Evolutionary conservation across 208 protist genomes (phyloP), one percentile per base, ranked within the genome.

Genomic region (Acanthamoeba healyi): DNA sequence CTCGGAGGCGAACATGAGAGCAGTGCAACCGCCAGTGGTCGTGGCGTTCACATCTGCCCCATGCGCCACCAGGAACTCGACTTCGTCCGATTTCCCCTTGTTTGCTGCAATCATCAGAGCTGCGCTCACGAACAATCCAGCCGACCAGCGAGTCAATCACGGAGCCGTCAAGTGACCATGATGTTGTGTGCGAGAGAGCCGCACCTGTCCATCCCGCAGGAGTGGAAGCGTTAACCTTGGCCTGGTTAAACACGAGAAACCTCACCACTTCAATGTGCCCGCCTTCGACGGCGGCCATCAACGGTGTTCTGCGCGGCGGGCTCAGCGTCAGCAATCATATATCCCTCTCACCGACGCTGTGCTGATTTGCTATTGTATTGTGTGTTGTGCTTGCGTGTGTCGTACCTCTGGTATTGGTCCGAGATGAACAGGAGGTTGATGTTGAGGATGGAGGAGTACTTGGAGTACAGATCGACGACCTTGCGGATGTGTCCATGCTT

Each of bases 401-500:
- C n/a, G 34, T 54, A 82, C 72, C 72, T 44, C 42, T 82, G 72
- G 72, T 82, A 82, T 40, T 82, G 72, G 72, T 82, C 72, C 24
- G 72, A 82, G 42, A 82, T 32, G 72, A 82, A 82, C 24, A 82
- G 72, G 72, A 82, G 36, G 42, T 82, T 51, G 72, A 82, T 82
- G 40, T 82, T 26, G 72, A 82, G 72, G 42, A 54, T 26, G 42
- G 36, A 19, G 24, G 72, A 9, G 42, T 82, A 34, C 24, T 82
- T 44, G 40, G 72, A 44, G 72, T 54, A 82, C 38, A 82, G 72
- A 10, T 82, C 72, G 7, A 42, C 40, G 7, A 82, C 72, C 72
- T 54, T 82, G 7, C 72, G 34, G 6, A 82, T 82, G 72, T 82
- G 72, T 10, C 72, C 72, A 22, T 82, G 72, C 72, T 82, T 82